Conservation (phyloP, 164 flowering plant species). For the Piper longum region DNA sequence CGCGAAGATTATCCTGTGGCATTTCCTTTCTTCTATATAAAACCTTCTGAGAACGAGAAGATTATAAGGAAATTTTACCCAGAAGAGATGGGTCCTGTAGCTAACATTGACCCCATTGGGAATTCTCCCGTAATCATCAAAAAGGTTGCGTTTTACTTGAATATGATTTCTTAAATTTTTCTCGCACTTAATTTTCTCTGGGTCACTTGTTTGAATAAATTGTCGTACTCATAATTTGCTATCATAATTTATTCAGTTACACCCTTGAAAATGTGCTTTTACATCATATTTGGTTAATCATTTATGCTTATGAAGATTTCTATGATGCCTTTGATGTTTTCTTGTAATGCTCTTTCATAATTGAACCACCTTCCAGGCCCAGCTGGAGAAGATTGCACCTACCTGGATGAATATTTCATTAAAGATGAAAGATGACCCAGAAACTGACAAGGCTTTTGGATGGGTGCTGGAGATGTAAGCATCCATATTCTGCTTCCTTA, state of each 20-base stretch:
- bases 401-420: constrained; percentile 96
- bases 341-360: background rate
- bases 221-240: background rate
- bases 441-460: constrained; percentile 82
- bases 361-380: constrained; percentile 20
- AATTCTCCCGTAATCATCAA: constrained; percentile 93
- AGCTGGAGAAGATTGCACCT: constrained; percentile 77
- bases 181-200: background rate
- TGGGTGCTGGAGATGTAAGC: constrained; percentile 99
- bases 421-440: constrained; percentile 77
- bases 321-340: background rate
- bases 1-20: constrained; percentile 60
- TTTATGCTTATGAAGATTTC: background rate
- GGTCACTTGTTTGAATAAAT: background rate
- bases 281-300: background rate
- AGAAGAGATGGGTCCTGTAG: constrained; percentile 72
- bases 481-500: background rate
- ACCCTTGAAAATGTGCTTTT: background rate
- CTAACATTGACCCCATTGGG: constrained; percentile 86
- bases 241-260: background rate
- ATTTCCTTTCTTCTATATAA: constrained; percentile 83
- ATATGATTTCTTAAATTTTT: background rate
- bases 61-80: constrained; percentile 74
- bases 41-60: constrained; percentile 52
- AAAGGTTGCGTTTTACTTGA: constrained; percentile 38